A percentile compares a stretch with the other conserved stretches of the same genome.
phyloP scores from a whole-genome alignment of 352 stramenopile genomes.

The Pythium rhizo-oryzae region DNA sequence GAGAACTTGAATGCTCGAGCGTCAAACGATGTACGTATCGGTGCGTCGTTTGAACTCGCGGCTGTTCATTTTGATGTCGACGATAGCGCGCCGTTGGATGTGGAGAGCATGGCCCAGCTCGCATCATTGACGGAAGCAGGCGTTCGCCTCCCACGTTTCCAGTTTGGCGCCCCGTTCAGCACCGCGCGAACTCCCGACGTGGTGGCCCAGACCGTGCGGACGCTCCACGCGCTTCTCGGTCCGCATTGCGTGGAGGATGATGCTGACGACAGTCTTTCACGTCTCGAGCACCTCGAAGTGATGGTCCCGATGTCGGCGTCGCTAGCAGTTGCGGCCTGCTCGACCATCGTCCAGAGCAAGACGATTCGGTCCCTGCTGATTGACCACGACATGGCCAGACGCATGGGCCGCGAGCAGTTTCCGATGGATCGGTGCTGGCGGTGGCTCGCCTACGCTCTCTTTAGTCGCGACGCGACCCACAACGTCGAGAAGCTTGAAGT shows the following conservation, averaged over 20 bases:
- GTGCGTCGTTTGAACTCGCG: background rate
- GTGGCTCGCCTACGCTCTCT: conserved; percentile 13
- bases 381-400: background rate
- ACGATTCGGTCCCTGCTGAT: conserved; percentile 2
- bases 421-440: conserved; percentile 14
- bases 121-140: background rate
- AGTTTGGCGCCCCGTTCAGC: conserved; percentile 5
- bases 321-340: conserved; percentile 3
- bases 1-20: background rate
- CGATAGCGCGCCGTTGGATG: background rate
- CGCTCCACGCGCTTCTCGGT: conserved; percentile 7
- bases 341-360: conserved; percentile 12
- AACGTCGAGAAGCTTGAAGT: conserved; percentile 14
- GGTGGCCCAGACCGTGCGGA: background rate
- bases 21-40: too few species aligned
- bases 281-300: background rate
- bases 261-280: background rate
- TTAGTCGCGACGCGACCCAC: conserved; percentile 3
- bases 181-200: background rate
- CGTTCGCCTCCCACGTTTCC: background rate
- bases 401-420: conserved; percentile 5
- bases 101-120: background rate
- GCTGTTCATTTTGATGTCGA: background rate
- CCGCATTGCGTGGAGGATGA: background rate
- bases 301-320: conserved; percentile 1